Evolutionary conservation across 139 green algal genomes (phyloP), one percentile per base, ranked within the genome.

Genomic region (Coelastrella sp.): DNA sequence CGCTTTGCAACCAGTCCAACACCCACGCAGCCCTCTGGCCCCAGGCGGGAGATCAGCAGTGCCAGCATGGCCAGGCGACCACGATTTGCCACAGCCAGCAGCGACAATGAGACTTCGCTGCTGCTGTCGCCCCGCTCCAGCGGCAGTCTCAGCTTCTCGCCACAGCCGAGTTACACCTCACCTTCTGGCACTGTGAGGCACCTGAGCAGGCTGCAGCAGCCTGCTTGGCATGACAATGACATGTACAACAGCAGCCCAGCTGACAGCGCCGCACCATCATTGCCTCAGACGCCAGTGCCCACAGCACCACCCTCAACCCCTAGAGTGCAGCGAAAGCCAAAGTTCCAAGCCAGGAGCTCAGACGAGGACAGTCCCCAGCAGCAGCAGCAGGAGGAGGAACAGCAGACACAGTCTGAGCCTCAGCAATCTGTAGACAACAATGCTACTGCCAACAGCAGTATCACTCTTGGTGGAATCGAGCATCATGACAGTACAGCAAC

Each of bases 161-260:
- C 64, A 71, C 64, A 71, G 64, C 64, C 4, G 4, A 14, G 11
- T 71, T 71, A 71, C 64, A 71, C 64, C 64, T 71, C 64, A 20
- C 64, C 64, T 71, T 71, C 64, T 81, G 23, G 7, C 11, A 60
- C 5, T 57, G 32, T 7, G 57, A 76, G 80, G 60, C 80, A 86
- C 57, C 80, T 23, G 22, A 88, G 82, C 82, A 79, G 82, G 82
- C 22, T 88, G 23, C 64, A 78, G 64, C 80, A 86, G 56, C 80
- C n/a, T 5, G 19, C 19, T 14, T 86, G 77, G 77, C 77, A 60
- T 13, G 77, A 83, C 77, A 83, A 83, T 57, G 32, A 20, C 10
- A 20, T 57, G 20, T 83, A 65, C 77, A 61, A 47, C 77, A 83
- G 14, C 77, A 83, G 77, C 77, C 17, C 14, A 11, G 64, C 64